phyloP scores from a whole-genome alignment of 305 asterid genomes.

The Fraxinus velutina region DNA sequence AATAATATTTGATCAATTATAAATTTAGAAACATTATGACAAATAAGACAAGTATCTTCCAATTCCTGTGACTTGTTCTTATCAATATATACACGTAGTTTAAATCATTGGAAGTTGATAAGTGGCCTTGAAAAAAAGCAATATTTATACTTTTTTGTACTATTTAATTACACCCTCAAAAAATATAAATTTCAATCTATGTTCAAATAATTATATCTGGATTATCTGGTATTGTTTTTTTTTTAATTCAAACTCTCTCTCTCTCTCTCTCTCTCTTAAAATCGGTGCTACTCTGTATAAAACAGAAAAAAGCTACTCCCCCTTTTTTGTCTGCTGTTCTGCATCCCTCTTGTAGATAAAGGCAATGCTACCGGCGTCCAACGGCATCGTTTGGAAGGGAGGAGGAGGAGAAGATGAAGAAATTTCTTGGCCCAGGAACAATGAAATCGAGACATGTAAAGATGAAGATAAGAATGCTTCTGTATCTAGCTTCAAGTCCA shows the following conservation, averaged over 20 bases:
- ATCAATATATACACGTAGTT: background rate
- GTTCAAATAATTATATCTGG: background rate
- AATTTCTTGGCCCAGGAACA: background rate
- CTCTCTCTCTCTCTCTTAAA: background rate
- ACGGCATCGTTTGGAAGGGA: slow-evolving; percentile 44
- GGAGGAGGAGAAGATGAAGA: slow-evolving; percentile 24
- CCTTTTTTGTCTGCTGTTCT: slow-evolving; percentile 36
- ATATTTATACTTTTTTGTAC: background rate
- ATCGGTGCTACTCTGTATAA: background rate
- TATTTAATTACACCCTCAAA: no score
- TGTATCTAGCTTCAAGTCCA: slow-evolving; percentile 44
- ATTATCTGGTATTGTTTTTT: background rate
- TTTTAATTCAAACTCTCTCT: slow-evolving; percentile 20
- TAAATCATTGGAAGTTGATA: background rate
- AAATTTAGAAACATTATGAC: background rate
- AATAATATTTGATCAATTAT: background rate
- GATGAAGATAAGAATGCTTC: slow-evolving; percentile 39
- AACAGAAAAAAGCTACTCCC: slow-evolving; percentile 21
- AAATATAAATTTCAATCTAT: background rate
- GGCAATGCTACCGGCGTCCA: slow-evolving; percentile 41
- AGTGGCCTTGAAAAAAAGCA: background rate
- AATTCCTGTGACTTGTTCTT: background rate
- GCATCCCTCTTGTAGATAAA: slow-evolving; percentile 22
- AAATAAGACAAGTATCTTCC: background rate
- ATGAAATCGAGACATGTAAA: background rate